Percentiles rank a stretch among this genome's conserved stretches.
Conservation (phyloP, 225 moss, liverwort and hornwort genomes). For the Physcomitrium patens region DNA sequence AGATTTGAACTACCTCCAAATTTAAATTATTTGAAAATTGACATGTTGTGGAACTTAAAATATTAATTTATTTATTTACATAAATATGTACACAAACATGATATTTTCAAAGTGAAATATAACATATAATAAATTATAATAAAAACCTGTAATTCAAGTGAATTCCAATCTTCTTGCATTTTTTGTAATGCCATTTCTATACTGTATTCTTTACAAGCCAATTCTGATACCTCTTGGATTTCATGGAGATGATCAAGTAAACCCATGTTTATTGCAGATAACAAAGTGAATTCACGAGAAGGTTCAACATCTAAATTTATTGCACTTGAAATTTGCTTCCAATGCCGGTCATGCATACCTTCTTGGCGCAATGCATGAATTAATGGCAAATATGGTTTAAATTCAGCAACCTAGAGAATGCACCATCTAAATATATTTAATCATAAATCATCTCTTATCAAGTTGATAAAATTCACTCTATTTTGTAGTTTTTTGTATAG, state of each 20-base stretch:
- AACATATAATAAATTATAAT: background rate
- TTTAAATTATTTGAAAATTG: no score
- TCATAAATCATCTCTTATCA: rapidly evolving
- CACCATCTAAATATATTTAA: background rate
- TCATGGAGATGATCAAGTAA: conserved; percentile 57
- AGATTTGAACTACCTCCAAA: no score
- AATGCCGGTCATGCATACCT: conserved; percentile 86
- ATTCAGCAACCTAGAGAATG: conserved; percentile 56
- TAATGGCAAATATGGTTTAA: conserved; percentile 74
- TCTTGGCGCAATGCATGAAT: conserved; percentile 71
- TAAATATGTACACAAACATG: no score
- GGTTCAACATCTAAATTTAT: conserved; percentile 58
- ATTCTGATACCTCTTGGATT: conserved; percentile 72
- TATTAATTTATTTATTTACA: no score
- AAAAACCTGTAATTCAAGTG: conserved; percentile 57
- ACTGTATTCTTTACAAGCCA: conserved; percentile 81
- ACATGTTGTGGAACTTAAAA: no score
- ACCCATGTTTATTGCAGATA: conserved; percentile 65
- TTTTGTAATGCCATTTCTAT: conserved; percentile 75
- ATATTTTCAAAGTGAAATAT: background rate
- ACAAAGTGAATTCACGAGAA: conserved; percentile 53
- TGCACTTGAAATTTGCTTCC: conserved; percentile 60
- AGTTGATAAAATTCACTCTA: background rate
- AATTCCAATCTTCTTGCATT: conserved; percentile 86
- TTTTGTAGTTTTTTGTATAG: no score